Conservation (phyloP, 1,284 basidiomycete genomes). For the Trametes versicolor region DNA sequence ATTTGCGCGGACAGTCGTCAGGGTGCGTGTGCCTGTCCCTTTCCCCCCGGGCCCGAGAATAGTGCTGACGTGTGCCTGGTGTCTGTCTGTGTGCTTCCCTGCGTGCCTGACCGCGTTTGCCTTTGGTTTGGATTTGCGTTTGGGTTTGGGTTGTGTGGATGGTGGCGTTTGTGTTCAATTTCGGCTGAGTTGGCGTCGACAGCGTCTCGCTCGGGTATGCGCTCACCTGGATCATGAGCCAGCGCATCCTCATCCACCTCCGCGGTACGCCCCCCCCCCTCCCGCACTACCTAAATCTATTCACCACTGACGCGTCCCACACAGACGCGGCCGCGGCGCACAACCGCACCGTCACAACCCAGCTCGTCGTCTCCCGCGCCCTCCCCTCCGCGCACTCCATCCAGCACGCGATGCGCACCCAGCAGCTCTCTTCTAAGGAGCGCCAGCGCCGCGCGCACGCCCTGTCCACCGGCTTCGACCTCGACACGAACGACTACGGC, state of each 20-base stretch:
- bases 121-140: constrained; percentile 21
- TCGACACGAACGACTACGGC: constrained; percentile 14
- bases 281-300: not conserved
- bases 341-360: constrained; percentile 34
- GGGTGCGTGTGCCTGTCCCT: constrained; percentile 31
- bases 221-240: constrained; percentile 50
- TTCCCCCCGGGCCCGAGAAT: not conserved
- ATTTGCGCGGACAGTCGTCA: constrained; percentile 31
- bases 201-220: constrained; percentile 48
- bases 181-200: not conserved
- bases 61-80: not conserved
- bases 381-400: constrained; percentile 32
- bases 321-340: constrained; percentile 39
- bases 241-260: constrained; percentile 48
- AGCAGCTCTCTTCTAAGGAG: constrained; percentile 27
- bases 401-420: constrained; percentile 39
- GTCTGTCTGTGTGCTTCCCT: not conserved
- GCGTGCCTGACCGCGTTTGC: constrained; percentile 25
- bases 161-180: not conserved
- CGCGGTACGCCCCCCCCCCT: constrained; percentile 39
- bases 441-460: not conserved
- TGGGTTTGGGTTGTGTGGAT: not conserved
- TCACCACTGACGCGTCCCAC: not conserved
- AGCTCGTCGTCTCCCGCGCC: constrained; percentile 34
- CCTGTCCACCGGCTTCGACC: constrained; percentile 27